Evolutionary conservation across 2,329 filamentous ascomycete genomes (phyloP).

Genomic region (Calonectria fujianensis): DNA sequence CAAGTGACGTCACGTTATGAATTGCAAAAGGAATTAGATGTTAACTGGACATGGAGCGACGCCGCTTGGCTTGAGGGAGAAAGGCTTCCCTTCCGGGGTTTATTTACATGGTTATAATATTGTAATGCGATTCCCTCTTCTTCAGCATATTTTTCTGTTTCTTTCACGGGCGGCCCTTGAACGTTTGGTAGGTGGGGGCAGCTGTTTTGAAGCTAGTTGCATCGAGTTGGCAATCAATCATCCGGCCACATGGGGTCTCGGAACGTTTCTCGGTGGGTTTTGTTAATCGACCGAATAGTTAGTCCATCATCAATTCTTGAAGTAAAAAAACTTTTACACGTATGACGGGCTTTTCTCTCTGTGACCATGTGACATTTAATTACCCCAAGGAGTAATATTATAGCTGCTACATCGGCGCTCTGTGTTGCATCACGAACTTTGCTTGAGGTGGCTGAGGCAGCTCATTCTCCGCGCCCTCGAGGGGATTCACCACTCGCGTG

Average conservation of each 20-base stretch:
- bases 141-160: conserved; percentile 29
- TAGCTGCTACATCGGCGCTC: neutral
- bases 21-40: conserved; percentile 42
- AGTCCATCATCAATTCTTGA: neutral
- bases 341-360: neutral
- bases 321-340: neutral
- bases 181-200: neutral
- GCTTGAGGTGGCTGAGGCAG: neutral
- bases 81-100: conserved; percentile 40
- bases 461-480: neutral
- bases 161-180: neutral
- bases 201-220: conserved; percentile 1
- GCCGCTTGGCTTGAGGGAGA: conserved; percentile 48
- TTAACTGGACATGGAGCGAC: conserved; percentile 41
- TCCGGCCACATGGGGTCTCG: neutral
- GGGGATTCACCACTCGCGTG: neutral
- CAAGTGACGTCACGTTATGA: conserved; percentile 52
- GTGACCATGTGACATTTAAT: neutral
- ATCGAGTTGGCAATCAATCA: neutral
- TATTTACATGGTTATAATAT: conserved; percentile 55
- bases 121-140: conserved; percentile 51
- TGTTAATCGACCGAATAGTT: conserved; percentile 16
- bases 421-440: neutral
- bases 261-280: conserved; percentile 27
- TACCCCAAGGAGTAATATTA: conserved; percentile 20